Conservation (phyloP, 2,329 filamentous ascomycete species). For the Paecilomyces niveus region DNA sequence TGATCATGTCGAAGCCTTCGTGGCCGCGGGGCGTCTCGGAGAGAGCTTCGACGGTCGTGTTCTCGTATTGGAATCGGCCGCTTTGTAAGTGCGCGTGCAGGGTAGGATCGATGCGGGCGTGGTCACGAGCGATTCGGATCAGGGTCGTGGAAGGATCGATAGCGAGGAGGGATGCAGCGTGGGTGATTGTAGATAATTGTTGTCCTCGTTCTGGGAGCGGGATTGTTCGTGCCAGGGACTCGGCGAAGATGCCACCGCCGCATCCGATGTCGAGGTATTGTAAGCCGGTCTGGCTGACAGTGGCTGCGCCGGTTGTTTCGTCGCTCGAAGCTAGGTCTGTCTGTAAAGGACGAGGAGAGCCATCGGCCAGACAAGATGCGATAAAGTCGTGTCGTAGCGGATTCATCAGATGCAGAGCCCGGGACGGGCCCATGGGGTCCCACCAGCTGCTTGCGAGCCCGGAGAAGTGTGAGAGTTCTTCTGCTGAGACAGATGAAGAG, state of each 20-base stretch:
- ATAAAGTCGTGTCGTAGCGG: constrained; percentile 93
- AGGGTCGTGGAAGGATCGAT: constrained; percentile 38
- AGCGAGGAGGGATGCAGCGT: constrained; percentile 36
- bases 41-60: constrained; percentile 69
- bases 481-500: constrained; percentile 69
- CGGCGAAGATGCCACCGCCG: constrained; percentile 93
- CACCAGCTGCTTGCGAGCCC: constrained; percentile 91
- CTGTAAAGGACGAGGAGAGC: constrained; percentile 26
- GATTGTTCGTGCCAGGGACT: constrained; percentile 46
- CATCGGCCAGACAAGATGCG: constrained; percentile 57
- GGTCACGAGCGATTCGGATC: constrained; percentile 60
- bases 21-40: constrained; percentile 24
- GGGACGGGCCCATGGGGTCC: constrained; percentile 88
- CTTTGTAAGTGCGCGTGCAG: constrained; percentile 49
- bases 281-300: constrained; percentile 34
- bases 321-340: background rate
- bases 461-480: constrained; percentile 91
- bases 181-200: constrained; percentile 21
- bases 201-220: constrained; percentile 11
- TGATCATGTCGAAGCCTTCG: constrained; percentile 65
- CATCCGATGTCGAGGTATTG: constrained; percentile 88
- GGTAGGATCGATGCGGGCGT: constrained; percentile 66
- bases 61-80: constrained; percentile 59
- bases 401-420: constrained; percentile 96
- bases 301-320: constrained; percentile 10